A percentile compares a stretch with the other conserved stretches of the same genome.
Conservation (phyloP, 139 green algal species). For the Asterochloris erici region DNA sequence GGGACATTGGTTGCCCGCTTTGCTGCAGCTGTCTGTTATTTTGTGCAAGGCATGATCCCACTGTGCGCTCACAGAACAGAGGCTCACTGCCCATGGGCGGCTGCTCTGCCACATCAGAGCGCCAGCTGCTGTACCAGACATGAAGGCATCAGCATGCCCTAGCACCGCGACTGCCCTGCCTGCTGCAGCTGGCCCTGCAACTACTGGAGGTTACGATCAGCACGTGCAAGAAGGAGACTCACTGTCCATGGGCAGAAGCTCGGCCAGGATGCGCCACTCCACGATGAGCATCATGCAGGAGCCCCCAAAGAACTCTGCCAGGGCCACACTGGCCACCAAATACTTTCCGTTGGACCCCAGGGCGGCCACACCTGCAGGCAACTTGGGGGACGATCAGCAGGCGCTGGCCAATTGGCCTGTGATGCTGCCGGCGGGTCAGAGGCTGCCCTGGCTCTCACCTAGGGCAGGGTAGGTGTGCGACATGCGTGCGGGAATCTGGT, state of each 20-base stretch:
- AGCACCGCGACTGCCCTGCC: no score
- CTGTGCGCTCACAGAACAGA: no score
- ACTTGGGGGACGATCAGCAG: background rate
- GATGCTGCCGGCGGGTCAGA: background rate
- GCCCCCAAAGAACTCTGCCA: conserved; percentile 42
- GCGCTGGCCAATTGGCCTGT: background rate
- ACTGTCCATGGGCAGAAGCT: conserved; percentile 21
- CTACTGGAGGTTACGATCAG: no score
- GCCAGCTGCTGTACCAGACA: no score
- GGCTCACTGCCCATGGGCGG: no score
- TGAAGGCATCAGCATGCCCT: no score
- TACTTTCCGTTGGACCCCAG: conserved; percentile 15
- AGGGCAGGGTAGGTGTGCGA: conserved; percentile 32
- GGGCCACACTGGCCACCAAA: conserved; percentile 30
- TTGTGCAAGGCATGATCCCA: no score
- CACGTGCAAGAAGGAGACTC: no score
- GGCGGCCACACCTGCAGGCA: conserved; percentile 18
- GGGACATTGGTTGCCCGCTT: no score
- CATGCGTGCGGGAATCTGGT: conserved; percentile 20
- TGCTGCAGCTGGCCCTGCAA: no score
- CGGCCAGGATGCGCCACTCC: conserved; percentile 35
- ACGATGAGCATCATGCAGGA: conserved; percentile 39
- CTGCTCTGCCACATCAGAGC: no score
- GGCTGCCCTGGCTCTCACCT: conserved; percentile 8
- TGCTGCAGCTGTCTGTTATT: no score